A percentile compares a stretch with the other conserved stretches of the same genome.
These are phyloP conservation scores for Acanthamoeba polyphaga DNA, from an alignment of 208 protist genomes.

Conservation along the genomic window DNA sequence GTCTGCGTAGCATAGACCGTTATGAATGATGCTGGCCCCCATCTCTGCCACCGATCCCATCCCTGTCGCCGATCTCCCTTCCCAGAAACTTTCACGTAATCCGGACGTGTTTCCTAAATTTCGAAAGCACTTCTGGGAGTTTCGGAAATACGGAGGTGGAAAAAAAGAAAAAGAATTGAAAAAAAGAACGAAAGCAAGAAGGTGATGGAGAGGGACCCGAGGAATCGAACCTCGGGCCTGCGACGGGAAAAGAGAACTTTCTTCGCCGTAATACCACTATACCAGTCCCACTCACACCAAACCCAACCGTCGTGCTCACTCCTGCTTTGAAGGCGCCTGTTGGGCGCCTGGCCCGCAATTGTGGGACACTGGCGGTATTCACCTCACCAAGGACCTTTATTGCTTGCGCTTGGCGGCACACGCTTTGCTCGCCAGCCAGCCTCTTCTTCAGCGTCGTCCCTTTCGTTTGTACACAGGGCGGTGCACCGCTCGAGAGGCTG, in stretches of 20 bases:
- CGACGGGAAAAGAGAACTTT: not conserved
- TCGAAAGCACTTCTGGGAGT: not conserved
- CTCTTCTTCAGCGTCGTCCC: not conserved
- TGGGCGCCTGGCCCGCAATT: too few relatives aligned
- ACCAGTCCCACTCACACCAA: not conserved
- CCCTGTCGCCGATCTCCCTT: not conserved
- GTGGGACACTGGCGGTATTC: not conserved
- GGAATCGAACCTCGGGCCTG: not conserved
- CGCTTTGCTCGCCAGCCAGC: not conserved
- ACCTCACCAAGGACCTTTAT: not conserved
- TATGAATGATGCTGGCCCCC: not conserved
- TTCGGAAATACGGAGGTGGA: not conserved
- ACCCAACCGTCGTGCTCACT: too few relatives aligned
- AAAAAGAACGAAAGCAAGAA: not conserved
- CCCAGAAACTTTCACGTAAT: not conserved
- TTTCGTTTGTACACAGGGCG: too few relatives aligned
- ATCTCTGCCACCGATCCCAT: not conserved
- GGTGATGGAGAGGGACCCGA: too few relatives aligned
- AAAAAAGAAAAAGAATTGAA: not conserved
- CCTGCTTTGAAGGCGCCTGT: too few relatives aligned
- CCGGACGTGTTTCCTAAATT: not conserved
- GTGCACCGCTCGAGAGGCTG: too few relatives aligned
- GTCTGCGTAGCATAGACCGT: not conserved
- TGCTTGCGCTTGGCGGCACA: not conserved
- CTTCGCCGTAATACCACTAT: not conserved